These are phyloP conservation scores for Mortierella sp. DNA, from an alignment of 371 early-diverging fungal genomes.

Conservation along the genomic window DNA sequence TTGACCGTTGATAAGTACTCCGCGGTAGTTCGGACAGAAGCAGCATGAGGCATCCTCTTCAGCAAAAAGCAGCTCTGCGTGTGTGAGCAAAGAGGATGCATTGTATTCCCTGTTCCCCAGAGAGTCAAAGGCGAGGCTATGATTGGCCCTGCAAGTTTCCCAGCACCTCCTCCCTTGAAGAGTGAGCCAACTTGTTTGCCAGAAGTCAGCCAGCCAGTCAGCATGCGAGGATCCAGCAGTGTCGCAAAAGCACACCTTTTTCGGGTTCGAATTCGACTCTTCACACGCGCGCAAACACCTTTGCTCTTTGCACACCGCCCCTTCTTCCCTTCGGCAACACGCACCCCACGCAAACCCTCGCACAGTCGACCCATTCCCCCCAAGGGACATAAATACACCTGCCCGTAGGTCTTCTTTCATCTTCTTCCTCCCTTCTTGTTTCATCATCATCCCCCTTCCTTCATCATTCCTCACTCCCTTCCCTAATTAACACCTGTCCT, in stretches of 20 bases:
- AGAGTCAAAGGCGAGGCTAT: background rate
- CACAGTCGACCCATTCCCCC: background rate
- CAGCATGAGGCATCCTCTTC: background rate
- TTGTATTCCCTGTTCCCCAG: background rate
- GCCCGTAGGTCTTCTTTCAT: constrained; percentile 28
- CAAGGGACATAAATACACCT: constrained; percentile 29
- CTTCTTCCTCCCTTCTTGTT: background rate
- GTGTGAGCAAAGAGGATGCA: background rate
- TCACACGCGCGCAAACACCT: background rate
- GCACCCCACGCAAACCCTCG: background rate
- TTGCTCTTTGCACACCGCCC: background rate
- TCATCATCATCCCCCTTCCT: constrained; percentile 4
- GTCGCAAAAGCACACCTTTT: background rate
- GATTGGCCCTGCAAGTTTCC: constrained; percentile 6
- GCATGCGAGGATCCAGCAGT: background rate
- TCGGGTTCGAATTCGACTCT: background rate
- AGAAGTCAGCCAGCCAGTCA: constrained; percentile 5
- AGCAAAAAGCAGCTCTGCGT: background rate
- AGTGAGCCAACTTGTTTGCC: background rate
- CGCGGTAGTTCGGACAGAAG: background rate
- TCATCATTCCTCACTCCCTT: constrained; percentile 14
- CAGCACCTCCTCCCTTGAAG: background rate
- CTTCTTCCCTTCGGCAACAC: background rate
- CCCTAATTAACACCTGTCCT: background rate
- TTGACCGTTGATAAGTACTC: background rate